A percentile compares a stretch with the other conserved stretches of the same genome.
Conservation (phyloP, 495 filamentous ascomycete species). For the Immersiella caudata region DNA sequence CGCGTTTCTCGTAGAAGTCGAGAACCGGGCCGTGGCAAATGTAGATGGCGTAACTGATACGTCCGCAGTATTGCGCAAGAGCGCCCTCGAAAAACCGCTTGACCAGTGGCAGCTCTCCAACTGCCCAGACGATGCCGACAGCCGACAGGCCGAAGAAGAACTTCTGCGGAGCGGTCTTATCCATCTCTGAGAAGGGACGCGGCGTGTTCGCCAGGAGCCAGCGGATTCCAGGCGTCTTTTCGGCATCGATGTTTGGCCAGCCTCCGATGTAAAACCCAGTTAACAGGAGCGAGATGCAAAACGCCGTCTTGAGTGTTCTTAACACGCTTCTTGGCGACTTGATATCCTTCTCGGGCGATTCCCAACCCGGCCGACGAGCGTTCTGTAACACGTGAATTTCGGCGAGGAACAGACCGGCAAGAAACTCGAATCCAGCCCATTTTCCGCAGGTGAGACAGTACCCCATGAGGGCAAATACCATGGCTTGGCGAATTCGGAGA, state of each 20-base stretch:
- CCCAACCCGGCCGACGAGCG: conserved; percentile 23
- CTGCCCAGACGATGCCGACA: conserved; percentile 57
- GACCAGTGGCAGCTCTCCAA: conserved; percentile 54
- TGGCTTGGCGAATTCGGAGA: conserved; percentile 48
- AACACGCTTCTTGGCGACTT: background rate
- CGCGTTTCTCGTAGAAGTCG: conserved; percentile 49
- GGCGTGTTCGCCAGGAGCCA: conserved; percentile 41
- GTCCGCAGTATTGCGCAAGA: conserved; percentile 64
- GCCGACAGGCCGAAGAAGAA: conserved; percentile 63
- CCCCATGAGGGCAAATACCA: conserved; percentile 50
- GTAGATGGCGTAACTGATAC: conserved; percentile 64
- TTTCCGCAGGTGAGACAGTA: conserved; percentile 62
- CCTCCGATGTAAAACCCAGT: conserved; percentile 47
- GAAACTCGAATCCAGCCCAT: conserved; percentile 63
- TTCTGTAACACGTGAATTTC: conserved; percentile 52
- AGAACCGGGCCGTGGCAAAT: conserved; percentile 63
- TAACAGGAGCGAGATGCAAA: conserved; percentile 36
- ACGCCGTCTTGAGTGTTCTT: conserved; percentile 17
- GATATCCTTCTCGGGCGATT: conserved; percentile 20
- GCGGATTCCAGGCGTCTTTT: conserved; percentile 42
- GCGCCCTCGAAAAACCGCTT: conserved; percentile 57
- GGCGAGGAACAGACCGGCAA: conserved; percentile 62
- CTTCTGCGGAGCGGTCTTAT: conserved; percentile 42
- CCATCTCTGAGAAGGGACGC: conserved; percentile 36
- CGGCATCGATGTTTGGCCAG: conserved; percentile 47